Conservation (phyloP, 768 basidiomycete species). For the Lentinula detonsa region DNA sequence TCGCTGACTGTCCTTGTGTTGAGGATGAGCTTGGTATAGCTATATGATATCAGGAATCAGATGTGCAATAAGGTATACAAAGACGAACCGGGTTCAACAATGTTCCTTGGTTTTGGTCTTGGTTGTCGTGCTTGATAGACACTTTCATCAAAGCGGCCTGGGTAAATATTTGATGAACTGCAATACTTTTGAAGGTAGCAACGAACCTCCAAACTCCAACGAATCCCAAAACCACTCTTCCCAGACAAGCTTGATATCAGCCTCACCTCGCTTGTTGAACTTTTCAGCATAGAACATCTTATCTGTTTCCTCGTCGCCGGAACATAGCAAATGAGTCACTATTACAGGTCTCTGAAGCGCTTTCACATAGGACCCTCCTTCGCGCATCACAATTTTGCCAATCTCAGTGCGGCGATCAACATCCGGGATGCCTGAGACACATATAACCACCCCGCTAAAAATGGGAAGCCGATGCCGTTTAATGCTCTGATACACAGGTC, state of each 20-base stretch:
- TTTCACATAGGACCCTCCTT: slow-evolving; percentile 69
- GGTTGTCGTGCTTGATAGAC: slow-evolving; percentile 54
- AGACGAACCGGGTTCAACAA: slow-evolving; percentile 15
- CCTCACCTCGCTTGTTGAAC: slow-evolving; percentile 65
- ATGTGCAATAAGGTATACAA: background rate
- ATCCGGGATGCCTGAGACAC: slow-evolving; percentile 71
- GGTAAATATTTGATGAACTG: background rate
- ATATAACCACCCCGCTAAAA: slow-evolving; percentile 66
- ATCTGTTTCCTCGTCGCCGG: slow-evolving; percentile 58
- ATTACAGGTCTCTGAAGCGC: slow-evolving; percentile 70
- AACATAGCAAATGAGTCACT: slow-evolving; percentile 84
- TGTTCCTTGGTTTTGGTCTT: slow-evolving; percentile 47
- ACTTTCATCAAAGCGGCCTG: slow-evolving; percentile 61
- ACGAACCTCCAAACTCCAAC: slow-evolving; percentile 59
- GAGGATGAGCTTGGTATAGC: background rate
- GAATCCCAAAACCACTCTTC: slow-evolving; percentile 98
- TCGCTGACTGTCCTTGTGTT: background rate
- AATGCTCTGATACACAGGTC: slow-evolving; percentile 41
- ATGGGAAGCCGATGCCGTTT: slow-evolving; percentile 58
- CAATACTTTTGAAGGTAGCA: background rate
- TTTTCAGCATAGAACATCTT: slow-evolving; percentile 79
- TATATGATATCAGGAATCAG: background rate
- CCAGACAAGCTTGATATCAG: slow-evolving; percentile 77
- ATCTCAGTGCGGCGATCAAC: slow-evolving; percentile 56
- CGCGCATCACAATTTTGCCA: slow-evolving; percentile 46